Conservation (phyloP, 2,329 filamentous ascomycete species). For the Diplodia intermedia region DNA sequence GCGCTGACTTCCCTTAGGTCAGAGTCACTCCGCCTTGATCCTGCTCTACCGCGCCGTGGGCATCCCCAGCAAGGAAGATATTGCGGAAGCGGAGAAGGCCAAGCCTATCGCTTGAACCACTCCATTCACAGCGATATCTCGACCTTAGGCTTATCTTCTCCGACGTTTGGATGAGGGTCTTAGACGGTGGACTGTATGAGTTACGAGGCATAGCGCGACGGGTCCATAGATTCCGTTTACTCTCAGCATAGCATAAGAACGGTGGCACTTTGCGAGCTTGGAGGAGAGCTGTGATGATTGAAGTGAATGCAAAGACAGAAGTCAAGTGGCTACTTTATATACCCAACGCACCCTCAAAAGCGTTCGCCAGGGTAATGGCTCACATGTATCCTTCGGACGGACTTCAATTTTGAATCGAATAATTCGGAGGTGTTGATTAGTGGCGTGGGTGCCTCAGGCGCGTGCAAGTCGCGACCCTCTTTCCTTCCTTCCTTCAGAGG, state of each 20-base stretch:
- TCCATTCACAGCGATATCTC: background rate
- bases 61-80: constrained; percentile 29
- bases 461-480: background rate
- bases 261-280: constrained; percentile 8
- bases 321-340: too few species aligned
- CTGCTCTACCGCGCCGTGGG: constrained; percentile 78
- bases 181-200: constrained; percentile 31
- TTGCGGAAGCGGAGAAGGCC: constrained; percentile 18
- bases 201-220: constrained; percentile 28
- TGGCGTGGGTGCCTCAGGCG: background rate
- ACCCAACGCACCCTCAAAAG: too few species aligned
- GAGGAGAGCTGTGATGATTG: background rate
- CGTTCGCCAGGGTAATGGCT: too few species aligned
- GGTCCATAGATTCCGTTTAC: constrained; percentile 24
- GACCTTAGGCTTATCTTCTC: constrained; percentile 4
- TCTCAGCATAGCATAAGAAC: constrained; percentile 23
- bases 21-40: constrained; percentile 83
- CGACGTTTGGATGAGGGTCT: constrained; percentile 4
- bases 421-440: background rate
- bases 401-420: background rate
- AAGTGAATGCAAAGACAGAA: too few species aligned
- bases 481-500: background rate
- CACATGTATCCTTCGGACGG: too few species aligned
- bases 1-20: constrained; percentile 54
- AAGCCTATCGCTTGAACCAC: constrained; percentile 8